These are phyloP conservation scores for Penicillium canescens DNA, from an alignment of 495 filamentous ascomycete genomes.

Conservation along the genomic window DNA sequence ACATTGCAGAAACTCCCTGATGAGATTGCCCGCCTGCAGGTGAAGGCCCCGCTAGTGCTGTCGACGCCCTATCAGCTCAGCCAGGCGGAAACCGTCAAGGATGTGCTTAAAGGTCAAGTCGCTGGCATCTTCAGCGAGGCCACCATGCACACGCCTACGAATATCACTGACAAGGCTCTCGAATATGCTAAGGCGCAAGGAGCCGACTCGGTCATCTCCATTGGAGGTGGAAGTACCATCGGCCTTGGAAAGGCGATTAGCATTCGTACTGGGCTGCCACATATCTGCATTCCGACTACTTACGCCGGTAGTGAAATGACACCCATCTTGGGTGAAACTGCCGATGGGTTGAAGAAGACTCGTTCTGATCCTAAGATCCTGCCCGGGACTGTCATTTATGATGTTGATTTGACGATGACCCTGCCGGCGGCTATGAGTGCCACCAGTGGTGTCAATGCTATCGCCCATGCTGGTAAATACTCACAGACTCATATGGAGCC, in stretches of 20 bases:
- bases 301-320: slow-evolving; percentile 74
- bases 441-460: slow-evolving; percentile 69
- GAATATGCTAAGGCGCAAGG: slow-evolving; percentile 45
- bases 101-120: slow-evolving; percentile 49
- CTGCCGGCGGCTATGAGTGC: slow-evolving; percentile 59
- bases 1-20: slow-evolving; percentile 60
- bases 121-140: slow-evolving; percentile 62
- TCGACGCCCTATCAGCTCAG: slow-evolving; percentile 56
- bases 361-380: slow-evolving; percentile 65
- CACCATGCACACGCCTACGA: slow-evolving; percentile 67
- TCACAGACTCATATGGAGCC: background rate
- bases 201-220: slow-evolving; percentile 59
- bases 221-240: slow-evolving; percentile 67
- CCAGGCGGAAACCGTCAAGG: slow-evolving; percentile 51
- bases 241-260: slow-evolving; percentile 68
- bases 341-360: slow-evolving; percentile 63
- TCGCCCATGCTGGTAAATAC: slow-evolving; percentile 61
- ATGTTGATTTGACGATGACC: slow-evolving; percentile 67
- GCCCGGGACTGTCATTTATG: slow-evolving; percentile 67
- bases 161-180: slow-evolving; percentile 62
- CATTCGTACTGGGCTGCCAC: slow-evolving; percentile 61
- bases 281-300: slow-evolving; percentile 68
- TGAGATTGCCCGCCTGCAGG: slow-evolving; percentile 55
- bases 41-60: slow-evolving; percentile 58
- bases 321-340: slow-evolving; percentile 67